Evolutionary conservation across 2,329 filamentous ascomycete genomes (phyloP).

Genomic region (Parastagonospora avenae): DNA sequence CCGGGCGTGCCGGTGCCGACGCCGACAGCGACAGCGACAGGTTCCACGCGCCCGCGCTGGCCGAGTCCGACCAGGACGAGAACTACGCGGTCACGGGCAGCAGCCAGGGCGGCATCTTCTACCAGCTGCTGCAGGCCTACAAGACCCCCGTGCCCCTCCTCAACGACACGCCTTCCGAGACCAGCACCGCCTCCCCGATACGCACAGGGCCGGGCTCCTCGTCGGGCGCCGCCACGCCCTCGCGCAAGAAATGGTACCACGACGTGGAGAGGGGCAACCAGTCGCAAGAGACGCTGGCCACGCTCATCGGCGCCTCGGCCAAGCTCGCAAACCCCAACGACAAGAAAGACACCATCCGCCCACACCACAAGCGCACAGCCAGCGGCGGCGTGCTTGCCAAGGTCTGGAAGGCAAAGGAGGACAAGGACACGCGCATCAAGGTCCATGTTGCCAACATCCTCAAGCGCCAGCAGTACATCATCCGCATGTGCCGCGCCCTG

Average conservation of each 20-base stretch:
- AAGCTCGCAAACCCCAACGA: slow-evolving; percentile 36
- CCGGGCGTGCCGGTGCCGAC: background rate
- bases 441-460: slow-evolving; percentile 71
- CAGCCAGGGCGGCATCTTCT: slow-evolving; percentile 36
- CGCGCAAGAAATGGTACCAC: slow-evolving; percentile 38
- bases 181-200: slow-evolving; percentile 12
- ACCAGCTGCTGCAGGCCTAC: slow-evolving; percentile 40
- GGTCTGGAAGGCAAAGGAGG: slow-evolving; percentile 39
- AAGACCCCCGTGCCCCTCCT: slow-evolving; percentile 25
- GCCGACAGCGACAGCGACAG: slow-evolving; percentile 1
- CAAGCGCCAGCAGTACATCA: slow-evolving; percentile 80
- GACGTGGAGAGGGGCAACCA: slow-evolving; percentile 26
- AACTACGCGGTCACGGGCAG: slow-evolving; percentile 34
- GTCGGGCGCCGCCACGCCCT: slow-evolving; percentile 32
- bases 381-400: slow-evolving; percentile 32
- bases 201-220: slow-evolving; percentile 15
- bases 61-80: slow-evolving; percentile 19
- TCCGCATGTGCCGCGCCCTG: slow-evolving; percentile 80
- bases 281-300: slow-evolving; percentile 39
- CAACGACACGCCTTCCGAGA: slow-evolving; percentile 18
- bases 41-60: slow-evolving; percentile 1
- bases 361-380: slow-evolving; percentile 26
- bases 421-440: slow-evolving; percentile 62
- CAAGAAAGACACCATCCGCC: slow-evolving; percentile 19
- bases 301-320: slow-evolving; percentile 34